Evolutionary conservation across 2,329 filamentous ascomycete species (phyloP).

Genomic region (Orbilia ellipsospora): DNA sequence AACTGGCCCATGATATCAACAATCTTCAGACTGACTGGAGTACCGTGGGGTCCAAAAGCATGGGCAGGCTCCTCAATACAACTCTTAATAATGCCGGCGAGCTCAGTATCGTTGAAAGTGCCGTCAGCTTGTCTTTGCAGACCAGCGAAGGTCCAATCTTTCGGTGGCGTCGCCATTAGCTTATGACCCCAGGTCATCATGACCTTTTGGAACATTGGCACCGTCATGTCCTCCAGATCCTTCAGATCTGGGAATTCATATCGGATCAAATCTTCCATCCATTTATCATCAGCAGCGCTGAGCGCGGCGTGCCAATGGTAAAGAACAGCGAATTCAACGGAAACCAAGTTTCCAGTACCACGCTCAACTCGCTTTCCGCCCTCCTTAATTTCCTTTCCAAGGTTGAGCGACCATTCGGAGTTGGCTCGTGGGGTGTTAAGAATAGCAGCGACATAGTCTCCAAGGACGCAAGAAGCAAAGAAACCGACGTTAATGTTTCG

Average conservation of each 20-base stretch:
- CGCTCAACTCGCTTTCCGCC: slow-evolving; percentile 65
- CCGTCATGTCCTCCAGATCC: slow-evolving; percentile 64
- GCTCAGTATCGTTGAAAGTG: slow-evolving; percentile 69
- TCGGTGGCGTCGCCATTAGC: slow-evolving; percentile 61
- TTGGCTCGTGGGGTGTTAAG: slow-evolving; percentile 67
- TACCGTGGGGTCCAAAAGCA: slow-evolving; percentile 70
- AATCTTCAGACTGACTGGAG: slow-evolving; percentile 69
- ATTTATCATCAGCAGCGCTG: slow-evolving; percentile 71
- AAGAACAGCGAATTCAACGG: slow-evolving; percentile 75
- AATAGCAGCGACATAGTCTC: slow-evolving; percentile 73
- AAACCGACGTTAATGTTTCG: slow-evolving; percentile 62
- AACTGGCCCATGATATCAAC: slow-evolving; percentile 73
- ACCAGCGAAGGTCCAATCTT: slow-evolving; percentile 64
- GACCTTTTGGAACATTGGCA: slow-evolving; percentile 64
- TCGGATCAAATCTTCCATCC: slow-evolving; percentile 70
- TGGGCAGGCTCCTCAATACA: slow-evolving; percentile 73
- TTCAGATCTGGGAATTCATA: slow-evolving; percentile 65
- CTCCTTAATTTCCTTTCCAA: slow-evolving; percentile 70
- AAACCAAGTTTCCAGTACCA: slow-evolving; percentile 74
- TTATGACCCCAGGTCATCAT: slow-evolving; percentile 62
- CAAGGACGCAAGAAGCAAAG: slow-evolving; percentile 69
- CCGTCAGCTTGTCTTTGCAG: slow-evolving; percentile 63
- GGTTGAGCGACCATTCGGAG: slow-evolving; percentile 70
- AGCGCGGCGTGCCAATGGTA: slow-evolving; percentile 75
- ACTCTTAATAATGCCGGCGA: slow-evolving; percentile 68